A percentile compares a stretch with the other conserved stretches of the same genome.
Conservation (phyloP, 148 eudicot genomes). For the Spergularia marina region DNA sequence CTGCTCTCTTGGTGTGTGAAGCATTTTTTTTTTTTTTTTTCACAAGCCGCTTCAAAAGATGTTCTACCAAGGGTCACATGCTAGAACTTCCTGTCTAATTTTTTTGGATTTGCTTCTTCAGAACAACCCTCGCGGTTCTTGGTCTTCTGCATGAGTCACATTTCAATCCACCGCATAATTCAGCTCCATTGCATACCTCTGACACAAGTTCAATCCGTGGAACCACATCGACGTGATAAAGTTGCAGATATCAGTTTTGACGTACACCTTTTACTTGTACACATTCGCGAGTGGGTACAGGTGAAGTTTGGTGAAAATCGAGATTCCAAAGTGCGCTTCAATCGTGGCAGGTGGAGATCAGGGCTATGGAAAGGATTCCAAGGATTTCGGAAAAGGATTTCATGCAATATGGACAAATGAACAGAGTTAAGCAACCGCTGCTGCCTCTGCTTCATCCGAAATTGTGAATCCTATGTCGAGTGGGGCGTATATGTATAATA, state of each 20-base stretch:
- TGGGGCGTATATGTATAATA: conserved; percentile 17
- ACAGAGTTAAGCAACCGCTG: not conserved
- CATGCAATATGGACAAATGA: conserved; percentile 2
- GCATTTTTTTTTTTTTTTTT: not conserved
- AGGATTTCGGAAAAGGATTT: conserved; percentile 1
- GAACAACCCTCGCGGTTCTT: conserved; percentile 57
- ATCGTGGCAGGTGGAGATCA: not conserved
- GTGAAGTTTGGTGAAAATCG: not conserved
- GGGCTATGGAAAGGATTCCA: not conserved
- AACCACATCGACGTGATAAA: conserved; percentile 37
- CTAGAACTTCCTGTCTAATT: not conserved
- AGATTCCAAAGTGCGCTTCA: not conserved
- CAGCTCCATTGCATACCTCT: conserved; percentile 35
- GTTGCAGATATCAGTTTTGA: not conserved
- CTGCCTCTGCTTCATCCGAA: not conserved
- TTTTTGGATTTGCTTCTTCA: conserved; percentile 29
- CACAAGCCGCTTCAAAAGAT: not conserved
- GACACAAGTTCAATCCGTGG: conserved; percentile 53
- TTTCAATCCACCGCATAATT: conserved; percentile 32
- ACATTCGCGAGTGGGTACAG: not conserved
- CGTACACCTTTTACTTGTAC: not conserved
- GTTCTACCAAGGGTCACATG: too few species aligned
- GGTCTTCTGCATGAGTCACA: conserved; percentile 58
- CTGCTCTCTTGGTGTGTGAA: too few species aligned
- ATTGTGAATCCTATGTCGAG: not conserved